phyloP scores from a whole-genome alignment of 176 grass and related monocot species.

The Rhynchospora tenuis region DNA sequence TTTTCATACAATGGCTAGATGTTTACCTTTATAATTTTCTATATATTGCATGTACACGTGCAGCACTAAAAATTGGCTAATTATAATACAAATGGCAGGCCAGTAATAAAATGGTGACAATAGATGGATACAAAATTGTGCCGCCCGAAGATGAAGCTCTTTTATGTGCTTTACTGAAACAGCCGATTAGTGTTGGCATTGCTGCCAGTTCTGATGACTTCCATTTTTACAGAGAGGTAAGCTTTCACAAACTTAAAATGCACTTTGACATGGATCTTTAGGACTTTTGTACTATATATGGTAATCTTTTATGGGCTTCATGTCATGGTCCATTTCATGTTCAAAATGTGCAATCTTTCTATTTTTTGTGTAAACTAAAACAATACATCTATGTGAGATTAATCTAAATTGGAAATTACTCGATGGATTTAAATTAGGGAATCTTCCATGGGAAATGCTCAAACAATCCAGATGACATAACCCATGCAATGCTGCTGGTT shows the following conservation, averaged over 20 bases:
- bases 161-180: conserved; percentile 38
- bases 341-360: not conserved
- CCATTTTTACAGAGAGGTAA: conserved; percentile 44
- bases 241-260: not conserved
- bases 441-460: conserved; percentile 44
- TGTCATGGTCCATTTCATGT: not conserved
- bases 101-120: conserved; percentile 28
- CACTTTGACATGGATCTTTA: not conserved
- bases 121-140: conserved; percentile 44
- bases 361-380: not conserved
- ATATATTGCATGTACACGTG: not conserved
- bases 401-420: not conserved
- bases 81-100: conserved; percentile 16
- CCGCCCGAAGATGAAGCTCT: conserved; percentile 25
- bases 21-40: not conserved
- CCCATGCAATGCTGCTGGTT: conserved; percentile 44
- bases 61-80: not conserved
- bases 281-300: not conserved
- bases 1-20: not conserved
- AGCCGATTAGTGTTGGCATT: conserved; percentile 46
- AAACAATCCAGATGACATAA: conserved; percentile 39
- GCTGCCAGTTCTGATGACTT: conserved; percentile 33
- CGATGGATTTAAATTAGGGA: conserved; percentile 23
- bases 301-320: not conserved
- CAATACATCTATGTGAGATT: not conserved